Conservation (phyloP, 495 filamentous ascomycete genomes). For the Xylaria cubensis region DNA sequence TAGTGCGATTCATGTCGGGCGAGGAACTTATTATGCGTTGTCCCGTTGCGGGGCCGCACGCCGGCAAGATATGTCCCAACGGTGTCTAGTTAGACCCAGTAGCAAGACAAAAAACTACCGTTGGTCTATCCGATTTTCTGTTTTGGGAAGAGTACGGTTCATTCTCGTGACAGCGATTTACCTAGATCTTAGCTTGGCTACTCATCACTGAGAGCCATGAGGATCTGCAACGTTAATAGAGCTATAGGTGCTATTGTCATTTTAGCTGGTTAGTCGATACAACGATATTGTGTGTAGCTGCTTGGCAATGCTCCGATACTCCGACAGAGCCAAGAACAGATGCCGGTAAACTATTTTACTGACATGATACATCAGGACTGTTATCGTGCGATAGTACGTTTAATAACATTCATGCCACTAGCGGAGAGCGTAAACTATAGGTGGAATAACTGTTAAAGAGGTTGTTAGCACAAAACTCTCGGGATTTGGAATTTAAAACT, state of each 20-base stretch:
- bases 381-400: neutral
- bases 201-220: neutral
- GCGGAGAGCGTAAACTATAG: too few relatives aligned
- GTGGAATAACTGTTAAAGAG: neutral
- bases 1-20: neutral
- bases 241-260: neutral
- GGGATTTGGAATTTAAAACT: neutral
- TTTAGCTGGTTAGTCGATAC: neutral
- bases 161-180: neutral
- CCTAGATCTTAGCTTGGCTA: neutral
- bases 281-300: neutral
- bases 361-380: neutral
- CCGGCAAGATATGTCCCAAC: neutral
- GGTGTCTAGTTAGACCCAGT: neutral
- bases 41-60: slow-evolving; percentile 12
- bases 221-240: neutral
- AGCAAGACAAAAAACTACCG: neutral
- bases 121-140: neutral
- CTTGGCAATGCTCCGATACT: neutral
- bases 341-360: neutral
- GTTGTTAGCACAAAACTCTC: neutral
- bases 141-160: neutral
- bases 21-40: too few relatives aligned
- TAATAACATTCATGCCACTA: neutral
- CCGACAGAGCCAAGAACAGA: neutral